phyloP scores from a whole-genome alignment of 768 basidiomycete species.

The Amylocystis lapponica region DNA sequence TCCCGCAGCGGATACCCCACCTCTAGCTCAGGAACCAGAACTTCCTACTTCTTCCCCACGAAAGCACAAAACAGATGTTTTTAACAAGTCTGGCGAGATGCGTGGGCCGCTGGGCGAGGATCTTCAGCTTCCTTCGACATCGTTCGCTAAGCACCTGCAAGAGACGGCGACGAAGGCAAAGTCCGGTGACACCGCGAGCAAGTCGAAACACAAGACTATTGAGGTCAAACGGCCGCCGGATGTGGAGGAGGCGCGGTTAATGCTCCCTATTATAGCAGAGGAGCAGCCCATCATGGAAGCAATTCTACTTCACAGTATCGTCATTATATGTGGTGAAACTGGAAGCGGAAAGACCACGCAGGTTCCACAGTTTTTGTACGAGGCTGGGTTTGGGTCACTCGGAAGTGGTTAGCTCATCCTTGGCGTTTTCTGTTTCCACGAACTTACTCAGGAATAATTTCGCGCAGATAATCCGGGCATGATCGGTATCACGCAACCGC shows the following conservation, averaged over 20 bases:
- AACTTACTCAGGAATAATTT: no score
- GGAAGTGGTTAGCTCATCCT: slow-evolving; percentile 61
- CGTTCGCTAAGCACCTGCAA: slow-evolving; percentile 50
- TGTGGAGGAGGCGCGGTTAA: slow-evolving; percentile 69
- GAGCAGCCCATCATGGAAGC: slow-evolving; percentile 95
- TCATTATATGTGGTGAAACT: slow-evolving; percentile 90
- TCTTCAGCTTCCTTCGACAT: slow-evolving; percentile 58
- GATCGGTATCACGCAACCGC: slow-evolving; percentile 96
- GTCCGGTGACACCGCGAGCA: not conserved
- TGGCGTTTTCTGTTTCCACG: not conserved
- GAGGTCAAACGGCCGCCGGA: slow-evolving; percentile 58
- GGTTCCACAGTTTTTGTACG: slow-evolving; percentile 96
- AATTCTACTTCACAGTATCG: slow-evolving; percentile 78
- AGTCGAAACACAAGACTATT: slow-evolving; percentile 33
- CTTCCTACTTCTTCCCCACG: slow-evolving; percentile 28
- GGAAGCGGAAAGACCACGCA: slow-evolving; percentile 99
- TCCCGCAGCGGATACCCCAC: not conserved
- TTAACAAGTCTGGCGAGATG: slow-evolving; percentile 35
- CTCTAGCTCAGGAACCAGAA: not conserved
- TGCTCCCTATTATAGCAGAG: slow-evolving; percentile 86
- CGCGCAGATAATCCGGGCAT: slow-evolving; percentile 88
- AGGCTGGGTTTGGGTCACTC: slow-evolving; percentile 87
- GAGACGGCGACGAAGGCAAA: slow-evolving; percentile 9
- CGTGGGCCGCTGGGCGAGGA: slow-evolving; percentile 80
- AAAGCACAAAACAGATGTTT: slow-evolving; percentile 39